Base-by-base conservation (phyloP, 1,284 basidiomycete genomes). In the Pseudozyma hubeiensis region DNA sequence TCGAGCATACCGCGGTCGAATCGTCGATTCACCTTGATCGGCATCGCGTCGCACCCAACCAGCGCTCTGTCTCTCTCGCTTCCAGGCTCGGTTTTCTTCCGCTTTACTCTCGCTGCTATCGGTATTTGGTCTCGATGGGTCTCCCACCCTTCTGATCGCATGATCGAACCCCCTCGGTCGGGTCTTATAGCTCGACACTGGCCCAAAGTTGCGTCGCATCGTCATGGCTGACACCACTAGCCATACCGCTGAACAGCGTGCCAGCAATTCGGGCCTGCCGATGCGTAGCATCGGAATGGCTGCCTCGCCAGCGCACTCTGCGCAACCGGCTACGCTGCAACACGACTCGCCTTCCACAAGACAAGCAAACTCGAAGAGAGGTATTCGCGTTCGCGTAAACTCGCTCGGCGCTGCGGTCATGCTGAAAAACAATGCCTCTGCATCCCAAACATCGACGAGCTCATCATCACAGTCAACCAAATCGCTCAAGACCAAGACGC, bases 381-480 rank as follows among this genome's bases (percentile, higher is more conserved):
- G 66, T 17, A 56, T 69, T 35, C 66, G 66, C 34, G 56, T 64
- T 4, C 66, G 66, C 24, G 60, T 64, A 55, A 69, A 63, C 30
- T 69, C 66, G 31, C 40, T 69, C 7, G 55, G 66, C n/a, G 47
- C 65, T 6, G 59, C 55, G 8, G 41, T 63, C 35, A 63, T 69
- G 60, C 58, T 69, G 52, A 69, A 59, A 30, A 53, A 53, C 29
- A 52, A 29, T 8, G 19, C 56, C 31, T 40, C 65, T 17, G 16
- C 60, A 16, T 37, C 60, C 11, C 35, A 52, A 9, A 43, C 19
- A 19, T 29, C 52, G 4, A 24, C 31, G 4, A 24, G 2, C 24
- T 4, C 56, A 1, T 45, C 55, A 5, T 13, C 54, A 8, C n/a
- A 50, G 24, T 13, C 14, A 33, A 11, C 43, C 37, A 30, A 33